Evolutionary conservation across 2,329 filamentous ascomycete species (phyloP).

Genomic region (Claviceps pusilla): DNA sequence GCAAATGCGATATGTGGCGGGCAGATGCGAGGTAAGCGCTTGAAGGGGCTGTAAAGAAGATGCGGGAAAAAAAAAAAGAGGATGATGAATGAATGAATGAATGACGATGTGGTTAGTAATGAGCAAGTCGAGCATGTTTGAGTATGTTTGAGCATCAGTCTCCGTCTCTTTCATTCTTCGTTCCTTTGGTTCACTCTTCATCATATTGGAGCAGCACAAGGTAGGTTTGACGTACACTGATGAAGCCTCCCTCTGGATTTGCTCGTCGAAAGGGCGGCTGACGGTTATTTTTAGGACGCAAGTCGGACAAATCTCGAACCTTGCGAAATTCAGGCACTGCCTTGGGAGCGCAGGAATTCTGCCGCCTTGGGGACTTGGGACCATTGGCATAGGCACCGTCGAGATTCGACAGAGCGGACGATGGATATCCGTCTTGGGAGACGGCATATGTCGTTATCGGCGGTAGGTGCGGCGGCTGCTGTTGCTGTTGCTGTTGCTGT

Average conservation of each 20-base stretch:
- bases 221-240: constrained; percentile 53
- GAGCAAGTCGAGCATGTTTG: background rate
- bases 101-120: background rate
- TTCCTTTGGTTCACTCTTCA: background rate
- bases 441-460: constrained; percentile 56
- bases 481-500: no score
- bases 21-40: constrained; percentile 83
- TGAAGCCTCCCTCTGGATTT: constrained; percentile 93
- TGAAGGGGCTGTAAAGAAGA: constrained; percentile 58
- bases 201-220: background rate
- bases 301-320: constrained; percentile 54
- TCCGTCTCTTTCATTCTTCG: background rate
- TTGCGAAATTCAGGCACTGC: constrained; percentile 81
- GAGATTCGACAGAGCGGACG: constrained; percentile 54
- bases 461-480: constrained; percentile 47
- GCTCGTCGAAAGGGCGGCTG: constrained; percentile 87
- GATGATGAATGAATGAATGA: no score
- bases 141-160: no score
- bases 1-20: constrained; percentile 93
- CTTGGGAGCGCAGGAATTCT: constrained; percentile 33
- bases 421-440: constrained; percentile 56
- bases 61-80: no score
- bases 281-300: constrained; percentile 68
- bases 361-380: constrained; percentile 42
- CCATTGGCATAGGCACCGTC: constrained; percentile 48